Conservation (phyloP, 495 filamentous ascomycete species). For the Daldinia grandis region DNA sequence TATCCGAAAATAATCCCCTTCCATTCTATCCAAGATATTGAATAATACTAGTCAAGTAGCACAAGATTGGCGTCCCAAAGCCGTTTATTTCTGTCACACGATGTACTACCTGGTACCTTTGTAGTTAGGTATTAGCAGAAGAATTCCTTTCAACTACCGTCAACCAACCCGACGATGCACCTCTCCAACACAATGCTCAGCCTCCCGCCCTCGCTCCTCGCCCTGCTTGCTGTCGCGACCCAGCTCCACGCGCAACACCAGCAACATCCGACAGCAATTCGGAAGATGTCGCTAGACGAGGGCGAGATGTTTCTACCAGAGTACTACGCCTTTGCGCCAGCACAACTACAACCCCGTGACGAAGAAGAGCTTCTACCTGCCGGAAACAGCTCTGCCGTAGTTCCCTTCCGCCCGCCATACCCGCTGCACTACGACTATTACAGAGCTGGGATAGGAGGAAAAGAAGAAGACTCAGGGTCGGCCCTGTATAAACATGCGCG, state of each 20-base stretch:
- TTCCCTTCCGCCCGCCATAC: slow-evolving; percentile 50
- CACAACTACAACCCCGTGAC: slow-evolving; percentile 27
- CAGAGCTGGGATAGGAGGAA: background rate
- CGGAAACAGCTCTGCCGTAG: slow-evolving; percentile 43
- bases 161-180: slow-evolving; percentile 47
- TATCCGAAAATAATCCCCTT: background rate
- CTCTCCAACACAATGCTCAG: slow-evolving; percentile 46
- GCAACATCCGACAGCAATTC: slow-evolving; percentile 56
- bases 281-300: slow-evolving; percentile 83
- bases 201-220: slow-evolving; percentile 60
- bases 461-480: slow-evolving; percentile 27
- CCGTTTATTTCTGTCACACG: background rate
- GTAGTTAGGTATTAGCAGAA: background rate
- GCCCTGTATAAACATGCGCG: slow-evolving; percentile 45
- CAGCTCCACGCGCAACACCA: slow-evolving; percentile 44
- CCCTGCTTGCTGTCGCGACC: slow-evolving; percentile 53
- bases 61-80: background rate
- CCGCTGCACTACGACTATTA: slow-evolving; percentile 44
- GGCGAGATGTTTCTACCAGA: slow-evolving; percentile 84
- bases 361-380: slow-evolving; percentile 37
- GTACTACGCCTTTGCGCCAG: slow-evolving; percentile 61
- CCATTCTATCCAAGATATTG: no score
- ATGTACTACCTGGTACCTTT: no score
- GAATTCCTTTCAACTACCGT: background rate
- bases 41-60: background rate